phyloP scores from a whole-genome alignment of 306 rosid genomes.

The Quercus cerris region DNA sequence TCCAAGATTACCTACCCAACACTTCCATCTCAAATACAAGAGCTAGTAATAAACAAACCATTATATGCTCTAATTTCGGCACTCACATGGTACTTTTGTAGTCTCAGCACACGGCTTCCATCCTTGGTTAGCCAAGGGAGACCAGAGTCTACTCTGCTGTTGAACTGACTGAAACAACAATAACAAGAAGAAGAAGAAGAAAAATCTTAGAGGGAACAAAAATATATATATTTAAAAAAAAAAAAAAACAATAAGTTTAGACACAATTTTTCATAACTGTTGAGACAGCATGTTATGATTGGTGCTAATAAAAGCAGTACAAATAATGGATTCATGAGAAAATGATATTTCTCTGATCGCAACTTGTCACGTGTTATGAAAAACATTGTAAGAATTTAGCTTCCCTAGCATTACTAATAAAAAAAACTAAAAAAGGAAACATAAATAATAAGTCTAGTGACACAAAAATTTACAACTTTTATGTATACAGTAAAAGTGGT shows the following conservation, averaged over 20 bases:
- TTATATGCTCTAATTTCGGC: background rate
- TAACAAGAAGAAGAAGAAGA: background rate
- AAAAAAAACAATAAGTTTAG: slow-evolving; percentile 9
- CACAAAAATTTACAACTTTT: too few relatives aligned
- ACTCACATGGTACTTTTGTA: slow-evolving; percentile 54
- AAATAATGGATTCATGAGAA: too few relatives aligned
- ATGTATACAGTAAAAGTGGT: too few relatives aligned
- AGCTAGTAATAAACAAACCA: background rate
- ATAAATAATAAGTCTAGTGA: too few relatives aligned
- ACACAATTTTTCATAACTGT: background rate
- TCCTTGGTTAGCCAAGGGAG: slow-evolving; percentile 60
- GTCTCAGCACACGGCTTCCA: slow-evolving; percentile 68
- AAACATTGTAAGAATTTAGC: too few relatives aligned
- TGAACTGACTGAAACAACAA: slow-evolving; percentile 40
- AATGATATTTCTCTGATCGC: background rate
- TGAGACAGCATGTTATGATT: too few relatives aligned
- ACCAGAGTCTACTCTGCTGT: slow-evolving; percentile 63
- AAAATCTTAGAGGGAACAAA: background rate
- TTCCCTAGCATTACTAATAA: too few relatives aligned
- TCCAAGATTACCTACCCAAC: background rate
- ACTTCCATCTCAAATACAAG: background rate
- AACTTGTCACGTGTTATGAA: background rate
- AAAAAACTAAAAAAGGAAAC: too few relatives aligned
- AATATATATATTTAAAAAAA: background rate
- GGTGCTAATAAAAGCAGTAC: too few relatives aligned